Evolutionary conservation across 768 basidiomycete genomes (phyloP).

Genomic region (Leccinum uliginosum): DNA sequence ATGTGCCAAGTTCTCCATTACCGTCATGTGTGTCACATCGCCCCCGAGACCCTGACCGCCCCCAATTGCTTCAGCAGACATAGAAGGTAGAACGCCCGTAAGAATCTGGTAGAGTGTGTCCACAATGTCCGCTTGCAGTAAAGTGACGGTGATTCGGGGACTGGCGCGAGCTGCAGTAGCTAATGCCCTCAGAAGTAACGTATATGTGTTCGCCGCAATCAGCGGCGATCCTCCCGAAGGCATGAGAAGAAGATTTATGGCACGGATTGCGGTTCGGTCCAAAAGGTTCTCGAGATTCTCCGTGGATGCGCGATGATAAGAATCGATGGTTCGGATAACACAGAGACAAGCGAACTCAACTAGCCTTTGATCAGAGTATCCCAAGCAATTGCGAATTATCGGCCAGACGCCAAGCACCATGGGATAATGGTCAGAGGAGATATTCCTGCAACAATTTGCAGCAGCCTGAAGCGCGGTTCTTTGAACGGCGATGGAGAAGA

Average conservation of each 20-base stretch:
- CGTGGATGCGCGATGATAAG: conserved; percentile 79
- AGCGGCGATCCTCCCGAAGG: conserved; percentile 85
- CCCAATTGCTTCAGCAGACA: conserved; percentile 46
- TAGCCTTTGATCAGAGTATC: conserved; percentile 92
- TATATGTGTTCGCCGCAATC: conserved; percentile 84
- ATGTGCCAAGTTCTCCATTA: conserved; percentile 96
- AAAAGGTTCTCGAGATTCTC: conserved; percentile 86
- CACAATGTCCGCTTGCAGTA: conserved; percentile 91
- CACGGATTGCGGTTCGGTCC: conserved; percentile 71
- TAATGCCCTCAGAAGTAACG: conserved; percentile 78
- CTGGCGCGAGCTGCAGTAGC: conserved; percentile 86
- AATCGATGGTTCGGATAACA: conserved; percentile 91
- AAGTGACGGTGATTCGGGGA: conserved; percentile 77
- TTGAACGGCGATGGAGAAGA: conserved; percentile 97
- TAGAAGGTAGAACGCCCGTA: conserved; percentile 85
- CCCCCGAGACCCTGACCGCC: conserved; percentile 78
- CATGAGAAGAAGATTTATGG: conserved; percentile 79
- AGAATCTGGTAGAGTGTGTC: conserved; percentile 92
- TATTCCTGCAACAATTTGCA: conserved; percentile 93
- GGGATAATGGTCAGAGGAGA: conserved; percentile 81
- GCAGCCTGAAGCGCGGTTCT: conserved; percentile 95
- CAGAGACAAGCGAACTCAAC: conserved; percentile 96
- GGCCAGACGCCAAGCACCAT: conserved; percentile 91
- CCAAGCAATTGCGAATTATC: conserved; percentile 87
- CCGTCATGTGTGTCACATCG: conserved; percentile 92